phyloP scores from a whole-genome alignment of 2,329 filamentous ascomycete genomes.

The Albifimbria verrucaria region DNA sequence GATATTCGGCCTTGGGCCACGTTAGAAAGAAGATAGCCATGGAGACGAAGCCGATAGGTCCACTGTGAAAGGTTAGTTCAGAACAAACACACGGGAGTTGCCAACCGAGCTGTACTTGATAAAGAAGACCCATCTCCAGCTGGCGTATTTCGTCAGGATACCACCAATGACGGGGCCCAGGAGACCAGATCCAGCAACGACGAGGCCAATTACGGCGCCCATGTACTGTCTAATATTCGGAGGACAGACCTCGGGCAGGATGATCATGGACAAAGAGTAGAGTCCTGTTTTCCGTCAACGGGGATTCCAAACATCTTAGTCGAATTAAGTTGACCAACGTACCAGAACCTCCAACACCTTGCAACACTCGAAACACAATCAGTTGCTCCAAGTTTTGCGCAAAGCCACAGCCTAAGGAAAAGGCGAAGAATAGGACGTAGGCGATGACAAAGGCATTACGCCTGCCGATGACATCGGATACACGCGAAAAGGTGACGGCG shows the following conservation, averaged over 20 bases:
- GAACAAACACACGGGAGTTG: not conserved
- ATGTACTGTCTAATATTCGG: conserved; percentile 37
- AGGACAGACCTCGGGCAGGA: conserved; percentile 49
- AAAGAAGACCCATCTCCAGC: conserved; percentile 57
- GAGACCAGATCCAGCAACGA: conserved; percentile 46
- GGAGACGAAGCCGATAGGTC: conserved; percentile 46
- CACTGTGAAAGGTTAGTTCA: conserved; percentile 30
- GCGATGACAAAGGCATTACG: conserved; percentile 47
- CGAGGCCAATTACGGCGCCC: conserved; percentile 44
- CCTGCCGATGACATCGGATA: conserved; percentile 54
- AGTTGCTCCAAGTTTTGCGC: conserved; percentile 34
- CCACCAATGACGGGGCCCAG: conserved; percentile 51
- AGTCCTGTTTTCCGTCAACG: conserved; percentile 30
- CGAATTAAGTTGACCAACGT: conserved; percentile 10
- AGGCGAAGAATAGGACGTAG: conserved; percentile 52
- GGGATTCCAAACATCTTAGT: no score
- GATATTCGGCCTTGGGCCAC: conserved; percentile 45
- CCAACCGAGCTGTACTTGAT: conserved; percentile 46
- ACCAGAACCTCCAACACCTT: conserved; percentile 52
- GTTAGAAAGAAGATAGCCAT: conserved; percentile 42
- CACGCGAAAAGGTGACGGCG: conserved; percentile 51
- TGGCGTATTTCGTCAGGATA: conserved; percentile 43
- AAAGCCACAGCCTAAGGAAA: conserved; percentile 52
- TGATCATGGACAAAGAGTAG: conserved; percentile 56
- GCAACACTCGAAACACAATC: conserved; percentile 45